Conservation (phyloP, 352 stramenopile species). For the Phytopythium litorale region DNA sequence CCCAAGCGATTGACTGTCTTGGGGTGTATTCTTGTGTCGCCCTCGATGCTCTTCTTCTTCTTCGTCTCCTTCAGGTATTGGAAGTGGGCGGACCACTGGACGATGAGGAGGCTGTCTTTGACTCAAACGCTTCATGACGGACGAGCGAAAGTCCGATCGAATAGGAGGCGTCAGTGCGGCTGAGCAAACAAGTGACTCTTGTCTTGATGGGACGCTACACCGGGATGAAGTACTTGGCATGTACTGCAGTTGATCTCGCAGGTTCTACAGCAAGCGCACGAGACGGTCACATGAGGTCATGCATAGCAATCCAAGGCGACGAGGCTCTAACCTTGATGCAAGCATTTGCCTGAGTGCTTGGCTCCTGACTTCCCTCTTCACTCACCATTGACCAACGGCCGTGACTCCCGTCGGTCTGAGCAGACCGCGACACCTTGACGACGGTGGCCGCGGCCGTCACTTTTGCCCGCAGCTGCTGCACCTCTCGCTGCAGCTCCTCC, state of each 20-base stretch:
- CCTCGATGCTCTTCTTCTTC: slow-evolving; percentile 2
- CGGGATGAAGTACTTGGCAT: background rate
- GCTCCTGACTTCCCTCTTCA: too few species aligned
- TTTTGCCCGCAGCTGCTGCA: slow-evolving; percentile 13
- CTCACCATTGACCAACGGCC: too few species aligned
- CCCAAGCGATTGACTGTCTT: background rate
- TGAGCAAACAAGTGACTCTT: background rate
- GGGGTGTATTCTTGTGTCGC: background rate
- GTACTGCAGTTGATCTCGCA: slow-evolving; percentile 30
- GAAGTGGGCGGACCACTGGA: background rate
- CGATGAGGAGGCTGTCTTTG: background rate
- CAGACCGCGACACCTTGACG: slow-evolving; percentile 16
- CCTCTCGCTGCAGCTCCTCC: slow-evolving; percentile 11
- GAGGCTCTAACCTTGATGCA: background rate
- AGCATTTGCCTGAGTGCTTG: background rate
- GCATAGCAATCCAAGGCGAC: background rate
- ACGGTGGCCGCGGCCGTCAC: slow-evolving; percentile 1
- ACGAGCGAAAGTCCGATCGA: slow-evolving; percentile 11
- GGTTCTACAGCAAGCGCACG: slow-evolving; percentile 9
- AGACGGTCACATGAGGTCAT: background rate
- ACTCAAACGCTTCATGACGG: slow-evolving; percentile 15
- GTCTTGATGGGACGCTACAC: too few species aligned
- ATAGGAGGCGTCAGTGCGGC: background rate
- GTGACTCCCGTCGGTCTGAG: slow-evolving; percentile 19
- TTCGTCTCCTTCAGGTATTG: slow-evolving; percentile 11